phyloP scores from a whole-genome alignment of 169 alveolate genomes.

The Fabrea salina region DNA sequence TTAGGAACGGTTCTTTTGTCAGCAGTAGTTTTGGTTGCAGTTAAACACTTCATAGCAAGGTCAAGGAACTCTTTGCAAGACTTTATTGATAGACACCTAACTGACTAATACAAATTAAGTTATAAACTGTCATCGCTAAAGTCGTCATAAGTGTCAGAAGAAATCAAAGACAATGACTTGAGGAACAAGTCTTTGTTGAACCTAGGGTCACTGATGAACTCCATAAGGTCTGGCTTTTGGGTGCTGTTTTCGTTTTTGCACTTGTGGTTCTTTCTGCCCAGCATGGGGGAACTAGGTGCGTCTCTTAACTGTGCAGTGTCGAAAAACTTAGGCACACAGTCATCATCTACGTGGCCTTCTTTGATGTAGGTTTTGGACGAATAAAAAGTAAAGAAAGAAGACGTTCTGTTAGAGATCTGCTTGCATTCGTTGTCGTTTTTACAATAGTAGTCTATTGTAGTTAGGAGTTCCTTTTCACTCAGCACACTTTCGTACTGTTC shows the following conservation, averaged over 20 bases:
- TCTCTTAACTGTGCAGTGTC: not conserved
- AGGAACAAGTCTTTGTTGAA: too few species aligned
- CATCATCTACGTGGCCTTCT: not conserved
- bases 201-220: too few species aligned
- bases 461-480: not conserved
- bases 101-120: too few species aligned
- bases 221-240: too few species aligned
- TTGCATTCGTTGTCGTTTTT: conserved; percentile 20
- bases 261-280: not conserved
- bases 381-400: not conserved
- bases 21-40: too few species aligned
- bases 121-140: too few species aligned
- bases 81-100: not conserved
- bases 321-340: not conserved
- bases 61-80: not conserved
- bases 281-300: not conserved
- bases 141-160: too few species aligned
- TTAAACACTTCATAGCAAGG: not conserved
- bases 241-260: not conserved
- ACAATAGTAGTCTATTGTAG: not conserved
- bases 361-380: not conserved
- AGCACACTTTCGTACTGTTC: not conserved
- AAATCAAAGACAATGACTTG: too few species aligned
- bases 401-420: not conserved
- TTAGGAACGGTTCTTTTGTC: too few species aligned